phyloP scores from a whole-genome alignment of 257 asterid species.

The Ilex asprella region DNA sequence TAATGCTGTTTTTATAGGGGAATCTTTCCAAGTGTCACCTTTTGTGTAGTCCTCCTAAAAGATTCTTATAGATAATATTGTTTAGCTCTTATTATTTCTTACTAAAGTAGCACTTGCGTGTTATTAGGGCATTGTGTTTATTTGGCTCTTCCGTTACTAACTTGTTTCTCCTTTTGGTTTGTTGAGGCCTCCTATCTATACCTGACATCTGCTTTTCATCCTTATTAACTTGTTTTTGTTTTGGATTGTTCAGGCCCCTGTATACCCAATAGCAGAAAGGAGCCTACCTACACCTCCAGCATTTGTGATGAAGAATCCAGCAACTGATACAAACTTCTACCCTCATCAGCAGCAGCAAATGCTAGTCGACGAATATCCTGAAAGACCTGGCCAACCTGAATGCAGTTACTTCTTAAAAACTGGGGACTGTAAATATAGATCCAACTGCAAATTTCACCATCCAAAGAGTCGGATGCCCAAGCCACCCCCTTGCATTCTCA shows the following conservation, averaged over 20 bases:
- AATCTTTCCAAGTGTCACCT: background rate
- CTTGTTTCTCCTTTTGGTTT: background rate
- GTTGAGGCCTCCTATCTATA: background rate
- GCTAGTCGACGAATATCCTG: conserved; percentile 67
- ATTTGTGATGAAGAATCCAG: conserved; percentile 50
- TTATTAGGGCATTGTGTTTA: background rate
- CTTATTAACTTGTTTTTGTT: conserved; percentile 3
- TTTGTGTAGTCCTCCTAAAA: background rate
- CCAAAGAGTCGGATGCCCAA: conserved; percentile 48
- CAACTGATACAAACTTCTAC: conserved; percentile 38
- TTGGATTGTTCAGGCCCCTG: conserved; percentile 43
- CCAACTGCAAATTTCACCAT: conserved; percentile 87
- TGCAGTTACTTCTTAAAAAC: conserved; percentile 82
- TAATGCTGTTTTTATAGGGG: background rate
- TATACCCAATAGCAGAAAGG: conserved; percentile 61
- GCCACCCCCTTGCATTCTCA: conserved; percentile 36
- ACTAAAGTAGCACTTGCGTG: background rate
- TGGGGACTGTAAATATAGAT: conserved; percentile 86
- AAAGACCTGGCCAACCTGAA: conserved; percentile 87
- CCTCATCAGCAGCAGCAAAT: conserved; percentile 37
- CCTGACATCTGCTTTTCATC: background rate
- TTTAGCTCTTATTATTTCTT: no score
- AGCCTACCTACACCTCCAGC: conserved; percentile 91
- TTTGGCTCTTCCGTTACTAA: background rate
- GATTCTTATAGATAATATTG: background rate